These are phyloP conservation scores for Plectranthus barbatus DNA, from an alignment of 257 asterid species.

Conservation along the genomic window DNA sequence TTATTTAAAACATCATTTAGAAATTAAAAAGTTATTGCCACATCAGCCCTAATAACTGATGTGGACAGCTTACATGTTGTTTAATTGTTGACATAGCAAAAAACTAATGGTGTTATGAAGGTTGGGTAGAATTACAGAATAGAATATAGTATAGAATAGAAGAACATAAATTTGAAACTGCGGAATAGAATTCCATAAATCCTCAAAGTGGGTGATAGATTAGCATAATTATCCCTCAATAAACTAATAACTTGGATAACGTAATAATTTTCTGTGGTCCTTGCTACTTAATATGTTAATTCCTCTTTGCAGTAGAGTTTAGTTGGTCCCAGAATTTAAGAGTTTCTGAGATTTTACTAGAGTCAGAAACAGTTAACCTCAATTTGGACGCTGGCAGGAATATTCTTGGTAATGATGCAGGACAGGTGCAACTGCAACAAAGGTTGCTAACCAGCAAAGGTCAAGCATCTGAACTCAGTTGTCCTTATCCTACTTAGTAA, in stretches of 20 bases:
- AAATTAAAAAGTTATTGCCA: too few species aligned
- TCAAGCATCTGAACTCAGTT: conserved; percentile 23
- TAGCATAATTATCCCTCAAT: background rate
- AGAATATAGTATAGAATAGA: too few species aligned
- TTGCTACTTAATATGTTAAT: background rate
- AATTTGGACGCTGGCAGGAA: conserved; percentile 50
- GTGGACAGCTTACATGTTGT: too few species aligned
- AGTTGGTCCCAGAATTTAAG: background rate
- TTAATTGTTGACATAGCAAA: too few species aligned
- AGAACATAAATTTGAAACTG: too few species aligned
- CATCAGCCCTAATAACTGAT: too few species aligned
- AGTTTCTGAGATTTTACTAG: background rate
- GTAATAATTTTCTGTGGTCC: background rate
- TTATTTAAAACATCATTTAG: too few species aligned
- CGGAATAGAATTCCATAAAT: too few species aligned
- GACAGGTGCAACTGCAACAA: conserved; percentile 55
- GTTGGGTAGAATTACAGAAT: too few species aligned
- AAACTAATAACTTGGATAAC: background rate
- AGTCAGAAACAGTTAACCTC: background rate
- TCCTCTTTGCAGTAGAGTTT: background rate
- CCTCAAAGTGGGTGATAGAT: too few species aligned
- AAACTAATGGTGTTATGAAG: too few species aligned
- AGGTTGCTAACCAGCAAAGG: conserved; percentile 51
- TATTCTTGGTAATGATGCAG: conserved; percentile 44
- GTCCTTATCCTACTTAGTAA: background rate